Evolutionary conservation across 345 rosid genomes (phyloP).

Genomic region (Schrenkiella parvula): DNA sequence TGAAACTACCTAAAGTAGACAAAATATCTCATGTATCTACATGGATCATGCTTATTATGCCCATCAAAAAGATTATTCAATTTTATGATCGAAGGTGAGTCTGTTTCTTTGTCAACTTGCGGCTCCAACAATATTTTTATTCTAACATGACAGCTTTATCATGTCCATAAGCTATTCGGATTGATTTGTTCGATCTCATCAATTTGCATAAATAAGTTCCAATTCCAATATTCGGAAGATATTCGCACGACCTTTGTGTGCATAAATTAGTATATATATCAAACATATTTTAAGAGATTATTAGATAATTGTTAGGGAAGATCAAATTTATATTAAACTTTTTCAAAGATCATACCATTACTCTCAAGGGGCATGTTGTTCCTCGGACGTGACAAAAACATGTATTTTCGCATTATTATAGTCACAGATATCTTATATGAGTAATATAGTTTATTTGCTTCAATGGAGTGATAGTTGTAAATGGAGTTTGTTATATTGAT

Average conservation of each 20-base stretch:
- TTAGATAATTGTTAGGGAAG: background rate
- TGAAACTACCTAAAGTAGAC: background rate
- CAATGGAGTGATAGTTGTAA: background rate
- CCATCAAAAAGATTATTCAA: too few species aligned
- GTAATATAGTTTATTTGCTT: background rate
- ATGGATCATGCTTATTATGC: background rate
- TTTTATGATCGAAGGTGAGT: slow-evolving; percentile 7
- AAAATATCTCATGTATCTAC: background rate
- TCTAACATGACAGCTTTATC: slow-evolving; percentile 8
- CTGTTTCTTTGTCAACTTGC: slow-evolving; percentile 23
- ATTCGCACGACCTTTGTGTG: slow-evolving; percentile 21
- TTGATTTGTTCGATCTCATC: background rate
- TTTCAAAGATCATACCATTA: slow-evolving; percentile 17
- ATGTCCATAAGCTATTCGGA: background rate
- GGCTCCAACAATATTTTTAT: background rate
- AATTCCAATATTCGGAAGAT: slow-evolving; percentile 15
- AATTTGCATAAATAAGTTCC: background rate
- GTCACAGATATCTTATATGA: background rate
- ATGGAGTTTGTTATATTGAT: background rate
- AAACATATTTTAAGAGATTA: background rate
- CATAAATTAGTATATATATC: background rate
- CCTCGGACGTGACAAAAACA: slow-evolving; percentile 36
- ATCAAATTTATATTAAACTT: background rate
- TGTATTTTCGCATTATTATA: slow-evolving; percentile 12
- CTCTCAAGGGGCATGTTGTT: slow-evolving; percentile 35